Percentiles rank a stretch among this genome's conserved stretches.
Evolutionary conservation across 1,284 basidiomycete genomes (phyloP).

Genomic region (Vanrija sp.): DNA sequence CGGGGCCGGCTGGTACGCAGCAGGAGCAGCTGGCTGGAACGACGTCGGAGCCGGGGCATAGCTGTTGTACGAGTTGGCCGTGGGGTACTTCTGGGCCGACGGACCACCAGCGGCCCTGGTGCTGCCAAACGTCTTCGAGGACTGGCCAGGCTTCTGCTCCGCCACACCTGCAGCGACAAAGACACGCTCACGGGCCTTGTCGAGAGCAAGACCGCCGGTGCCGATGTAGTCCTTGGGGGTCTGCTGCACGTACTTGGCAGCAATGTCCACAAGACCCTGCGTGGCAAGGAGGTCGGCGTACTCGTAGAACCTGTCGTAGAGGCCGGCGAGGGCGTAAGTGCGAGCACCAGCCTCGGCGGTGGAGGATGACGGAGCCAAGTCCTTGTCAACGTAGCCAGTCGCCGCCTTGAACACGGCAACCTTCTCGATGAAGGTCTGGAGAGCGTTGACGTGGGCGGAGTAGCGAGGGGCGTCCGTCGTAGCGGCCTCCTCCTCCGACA

Average conservation of each 20-base stretch:
- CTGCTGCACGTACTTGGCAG: slow-evolving; percentile 72
- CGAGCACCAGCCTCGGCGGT: slow-evolving; percentile 56
- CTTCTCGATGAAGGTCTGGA: slow-evolving; percentile 96
- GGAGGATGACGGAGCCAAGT: slow-evolving; percentile 55
- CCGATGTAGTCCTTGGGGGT: slow-evolving; percentile 77
- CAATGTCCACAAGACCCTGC: slow-evolving; percentile 82
- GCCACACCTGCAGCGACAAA: slow-evolving; percentile 31
- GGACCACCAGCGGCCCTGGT: slow-evolving; percentile 13
- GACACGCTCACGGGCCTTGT: slow-evolving; percentile 57
- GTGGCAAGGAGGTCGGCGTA: slow-evolving; percentile 89
- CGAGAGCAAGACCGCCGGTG: slow-evolving; percentile 56
- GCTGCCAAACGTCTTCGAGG: slow-evolving; percentile 14
- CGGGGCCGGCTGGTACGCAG: background rate
- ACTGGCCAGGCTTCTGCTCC: slow-evolving; percentile 8
- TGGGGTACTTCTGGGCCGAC: background rate
- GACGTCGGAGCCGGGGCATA: background rate
- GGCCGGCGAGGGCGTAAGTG: slow-evolving; percentile 73
- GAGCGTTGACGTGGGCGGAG: slow-evolving; percentile 78
- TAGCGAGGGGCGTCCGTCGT: slow-evolving; percentile 57
- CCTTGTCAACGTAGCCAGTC: slow-evolving; percentile 78
- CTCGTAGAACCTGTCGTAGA: slow-evolving; percentile 94
- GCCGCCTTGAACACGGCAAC: slow-evolving; percentile 90
- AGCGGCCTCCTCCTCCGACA: slow-evolving; percentile 74
- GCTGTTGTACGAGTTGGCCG: background rate
- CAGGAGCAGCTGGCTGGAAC: background rate